Evolutionary conservation across 441 rosid genomes (phyloP).

Genomic region (Viola pubescens): DNA sequence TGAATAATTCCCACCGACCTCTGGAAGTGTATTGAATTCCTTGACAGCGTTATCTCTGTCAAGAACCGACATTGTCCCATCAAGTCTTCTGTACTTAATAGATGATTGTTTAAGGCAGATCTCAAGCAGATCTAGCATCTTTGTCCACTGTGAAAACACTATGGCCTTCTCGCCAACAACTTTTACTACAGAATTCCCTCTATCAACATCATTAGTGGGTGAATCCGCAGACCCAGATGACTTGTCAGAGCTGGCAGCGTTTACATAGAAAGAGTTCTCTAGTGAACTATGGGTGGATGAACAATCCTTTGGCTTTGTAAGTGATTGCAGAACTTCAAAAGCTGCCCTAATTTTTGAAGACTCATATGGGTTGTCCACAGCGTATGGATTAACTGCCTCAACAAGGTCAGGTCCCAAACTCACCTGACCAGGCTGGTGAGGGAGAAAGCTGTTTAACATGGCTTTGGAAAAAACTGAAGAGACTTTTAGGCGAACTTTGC

Average conservation of each 20-base stretch:
- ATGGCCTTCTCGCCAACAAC: constrained; percentile 65
- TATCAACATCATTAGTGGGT: constrained; percentile 12
- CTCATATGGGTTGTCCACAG: constrained; percentile 22
- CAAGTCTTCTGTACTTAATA: constrained; percentile 80
- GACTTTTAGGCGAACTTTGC: constrained; percentile 42
- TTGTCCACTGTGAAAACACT: constrained; percentile 91
- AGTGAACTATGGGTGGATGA: constrained; percentile 16
- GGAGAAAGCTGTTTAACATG: constrained; percentile 33
- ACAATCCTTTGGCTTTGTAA: constrained; percentile 35
- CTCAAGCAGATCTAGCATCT: constrained; percentile 84
- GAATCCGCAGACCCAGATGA: constrained; percentile 20
- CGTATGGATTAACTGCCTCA: constrained; percentile 22
- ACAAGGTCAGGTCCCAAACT: constrained; percentile 30
- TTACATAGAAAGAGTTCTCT: constrained; percentile 20
- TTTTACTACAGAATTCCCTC: constrained; percentile 23
- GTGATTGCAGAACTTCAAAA: constrained; percentile 57
- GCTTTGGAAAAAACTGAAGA: constrained; percentile 55
- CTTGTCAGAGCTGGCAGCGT: constrained; percentile 20
- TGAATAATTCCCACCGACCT: constrained; percentile 39
- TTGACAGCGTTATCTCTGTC: constrained; percentile 88
- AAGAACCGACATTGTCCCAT: constrained; percentile 84
- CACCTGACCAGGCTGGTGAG: constrained; percentile 30
- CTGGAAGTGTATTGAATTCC: constrained; percentile 77
- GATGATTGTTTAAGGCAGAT: constrained; percentile 52
- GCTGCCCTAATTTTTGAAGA: constrained; percentile 90